Evolutionary conservation across 371 early-diverging fungal species (phyloP), one percentile per base, ranked within the genome.

Genomic region (Funneliformis caledonium): DNA sequence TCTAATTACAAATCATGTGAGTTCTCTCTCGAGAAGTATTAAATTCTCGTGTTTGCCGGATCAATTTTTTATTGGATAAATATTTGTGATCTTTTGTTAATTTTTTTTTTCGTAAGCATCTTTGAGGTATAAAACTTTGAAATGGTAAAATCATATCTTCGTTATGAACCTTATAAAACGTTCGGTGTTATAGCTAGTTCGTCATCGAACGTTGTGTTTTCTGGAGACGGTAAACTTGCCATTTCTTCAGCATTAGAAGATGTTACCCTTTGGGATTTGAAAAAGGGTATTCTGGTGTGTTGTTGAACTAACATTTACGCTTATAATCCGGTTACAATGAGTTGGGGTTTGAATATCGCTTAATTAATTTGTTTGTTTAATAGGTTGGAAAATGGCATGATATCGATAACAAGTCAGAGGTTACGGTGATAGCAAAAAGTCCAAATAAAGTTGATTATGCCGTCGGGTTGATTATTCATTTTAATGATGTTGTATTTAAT

Each of bases 171-270:
- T 33, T 84, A 87, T 64, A 89, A 91, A 72, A 86, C 88, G 65
- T 97, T 97, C 88, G 98, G 98, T 82, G 90, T 97, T 16, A 92
- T 98, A 76, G 84, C 90, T 81, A 93, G 94, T 78, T 85, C 89
- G 0, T 82, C 82, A 52, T 86, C 92, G 42, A 96, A 96, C 81
- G 88, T 91, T 45, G 84, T 93, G 31, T 95, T 92, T 76, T 93
- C 94, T 83, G 80, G 83, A 45, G 89, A 85, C 1, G 97, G 94
- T 26, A 91, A 91, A 84, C 83, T 89, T 70, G 94, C 93, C 68
- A 84, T 97, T 52, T 85, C 94, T 2, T 93, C 97, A 42, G 92
- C 95, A 0, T 90, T 98, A 22, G 97, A 97, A 86, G 89, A 91
- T 80, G 93, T 96, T 65, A 85, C 88, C 62, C 85, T 96, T 16